A percentile compares a stretch with the other conserved stretches of the same genome.
Conservation (phyloP, 805 yeast genomes). For the Saturnispora kantuleensis region DNA sequence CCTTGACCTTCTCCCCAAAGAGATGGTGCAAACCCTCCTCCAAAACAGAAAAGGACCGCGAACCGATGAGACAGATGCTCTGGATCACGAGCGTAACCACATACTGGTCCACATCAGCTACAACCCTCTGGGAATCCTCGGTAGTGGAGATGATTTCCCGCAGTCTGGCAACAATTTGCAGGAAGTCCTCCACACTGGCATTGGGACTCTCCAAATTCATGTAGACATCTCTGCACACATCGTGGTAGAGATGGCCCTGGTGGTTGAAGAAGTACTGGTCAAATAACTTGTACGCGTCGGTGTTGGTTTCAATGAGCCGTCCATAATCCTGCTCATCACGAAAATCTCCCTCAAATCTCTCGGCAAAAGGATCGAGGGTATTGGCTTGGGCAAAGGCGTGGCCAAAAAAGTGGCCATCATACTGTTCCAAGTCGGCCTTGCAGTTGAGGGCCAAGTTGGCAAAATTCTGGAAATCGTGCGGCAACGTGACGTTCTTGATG, state of each 20-base stretch:
- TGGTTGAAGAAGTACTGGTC: slow-evolving; percentile 27
- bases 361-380: slow-evolving; percentile 8
- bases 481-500: slow-evolving; percentile 57
- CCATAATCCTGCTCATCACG: slow-evolving; percentile 14
- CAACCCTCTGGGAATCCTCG: slow-evolving; percentile 9
- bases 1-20: slow-evolving; percentile 21
- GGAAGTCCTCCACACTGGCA: slow-evolving; percentile 20
- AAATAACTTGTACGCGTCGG: slow-evolving; percentile 24
- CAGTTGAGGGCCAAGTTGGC: slow-evolving; percentile 34
- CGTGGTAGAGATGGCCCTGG: slow-evolving; percentile 26
- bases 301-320: slow-evolving; percentile 15
- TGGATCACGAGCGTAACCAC: slow-evolving; percentile 57
- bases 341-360: slow-evolving; percentile 6
- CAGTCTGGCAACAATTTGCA: slow-evolving; percentile 19
- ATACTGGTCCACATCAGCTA: slow-evolving; percentile 29
- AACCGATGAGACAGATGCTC: slow-evolving; percentile 71
- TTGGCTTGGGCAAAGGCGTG: slow-evolving; percentile 16
- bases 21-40: slow-evolving; percentile 36
- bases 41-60: slow-evolving; percentile 76
- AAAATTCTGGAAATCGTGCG: slow-evolving; percentile 43
- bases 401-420: slow-evolving; percentile 30
- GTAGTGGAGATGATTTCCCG: slow-evolving; percentile 14
- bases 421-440: slow-evolving; percentile 27
- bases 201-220: slow-evolving; percentile 26
- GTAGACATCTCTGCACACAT: slow-evolving; percentile 25